These are phyloP conservation scores for Elsinoe ampelina DNA, from an alignment of 2,329 filamentous ascomycete genomes.

Conservation along the genomic window DNA sequence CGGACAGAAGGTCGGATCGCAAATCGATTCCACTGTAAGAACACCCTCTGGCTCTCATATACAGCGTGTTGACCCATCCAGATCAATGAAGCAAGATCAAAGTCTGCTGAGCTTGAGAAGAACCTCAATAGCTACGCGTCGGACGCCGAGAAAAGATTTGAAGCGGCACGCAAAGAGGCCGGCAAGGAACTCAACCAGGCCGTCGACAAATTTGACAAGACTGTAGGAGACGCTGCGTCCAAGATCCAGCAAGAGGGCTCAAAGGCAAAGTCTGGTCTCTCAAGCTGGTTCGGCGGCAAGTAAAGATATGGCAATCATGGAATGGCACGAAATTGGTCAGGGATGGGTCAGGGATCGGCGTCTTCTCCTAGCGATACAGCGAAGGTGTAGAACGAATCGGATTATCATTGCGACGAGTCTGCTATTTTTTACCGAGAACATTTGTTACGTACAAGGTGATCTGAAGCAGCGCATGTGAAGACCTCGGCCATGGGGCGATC, in stretches of 20 bases:
- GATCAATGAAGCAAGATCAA: conserved; percentile 28
- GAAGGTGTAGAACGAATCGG: background rate
- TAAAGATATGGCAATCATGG: conserved; percentile 14
- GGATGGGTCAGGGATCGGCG: background rate
- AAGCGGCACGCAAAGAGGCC: conserved; percentile 57
- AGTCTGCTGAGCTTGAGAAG: conserved; percentile 55
- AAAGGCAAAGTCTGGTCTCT: conserved; percentile 76
- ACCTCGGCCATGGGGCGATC: background rate
- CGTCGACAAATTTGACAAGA: conserved; percentile 72
- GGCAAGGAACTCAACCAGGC: conserved; percentile 41
- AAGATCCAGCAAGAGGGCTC: conserved; percentile 53
- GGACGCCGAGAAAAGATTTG: conserved; percentile 52
- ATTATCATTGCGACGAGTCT: background rate
- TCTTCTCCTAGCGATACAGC: conserved; percentile 1
- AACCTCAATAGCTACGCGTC: conserved; percentile 45
- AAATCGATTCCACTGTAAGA: conserved; percentile 58
- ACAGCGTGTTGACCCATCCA: background rate
- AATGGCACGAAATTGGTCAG: background rate
- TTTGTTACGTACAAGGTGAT: no score
- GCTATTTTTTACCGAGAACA: background rate
- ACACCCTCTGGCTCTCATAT: background rate
- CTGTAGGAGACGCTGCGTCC: conserved; percentile 44
- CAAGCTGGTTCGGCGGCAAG: conserved; percentile 63
- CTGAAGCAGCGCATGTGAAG: no score
- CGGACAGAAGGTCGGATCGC: conserved; percentile 44